Percentiles rank a stretch among this genome's conserved stretches.
Conservation (phyloP, 164 flowering plant species). For the Liriodendron chinense region DNA sequence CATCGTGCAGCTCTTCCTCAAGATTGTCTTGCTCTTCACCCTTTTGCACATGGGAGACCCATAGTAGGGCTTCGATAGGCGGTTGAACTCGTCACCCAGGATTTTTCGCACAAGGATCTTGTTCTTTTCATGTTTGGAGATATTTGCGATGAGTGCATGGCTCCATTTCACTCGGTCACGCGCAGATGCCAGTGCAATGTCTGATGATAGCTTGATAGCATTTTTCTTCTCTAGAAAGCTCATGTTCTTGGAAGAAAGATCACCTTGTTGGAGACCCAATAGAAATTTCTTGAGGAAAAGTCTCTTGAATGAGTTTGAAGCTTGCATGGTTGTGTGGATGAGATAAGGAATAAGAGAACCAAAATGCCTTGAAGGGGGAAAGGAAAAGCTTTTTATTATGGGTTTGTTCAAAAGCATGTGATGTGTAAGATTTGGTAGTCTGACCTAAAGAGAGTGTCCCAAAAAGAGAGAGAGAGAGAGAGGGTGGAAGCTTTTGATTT, state of each 20-base stretch:
- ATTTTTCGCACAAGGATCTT: slow-evolving; percentile 28
- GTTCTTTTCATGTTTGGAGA: slow-evolving; percentile 23
- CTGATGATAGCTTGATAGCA: slow-evolving; percentile 27
- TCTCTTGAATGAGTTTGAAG: slow-evolving; percentile 35
- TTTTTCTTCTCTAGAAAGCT: neutral
- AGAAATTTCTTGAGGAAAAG: slow-evolving; percentile 59
- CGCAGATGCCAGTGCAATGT: slow-evolving; percentile 71
- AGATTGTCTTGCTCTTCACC: slow-evolving; percentile 42
- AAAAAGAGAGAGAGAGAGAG: neutral
- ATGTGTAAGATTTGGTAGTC: neutral
- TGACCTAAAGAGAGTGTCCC: neutral
- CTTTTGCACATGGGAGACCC: slow-evolving; percentile 8
- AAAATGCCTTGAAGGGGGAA: neutral
- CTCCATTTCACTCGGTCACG: slow-evolving; percentile 64
- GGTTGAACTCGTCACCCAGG: slow-evolving; percentile 21
- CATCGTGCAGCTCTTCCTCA: slow-evolving; percentile 31
- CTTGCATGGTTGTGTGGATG: slow-evolving; percentile 30
- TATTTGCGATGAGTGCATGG: slow-evolving; percentile 51
- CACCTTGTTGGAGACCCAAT: slow-evolving; percentile 37
- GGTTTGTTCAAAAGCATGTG: neutral
- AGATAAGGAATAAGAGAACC: neutral
- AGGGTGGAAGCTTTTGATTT: slow-evolving; percentile 1
- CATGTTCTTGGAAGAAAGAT: neutral
- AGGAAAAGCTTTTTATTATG: neutral
- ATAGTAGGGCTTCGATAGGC: slow-evolving; percentile 8